Conservation (phyloP, 768 basidiomycete genomes). For the Tulasnella sp. region DNA sequence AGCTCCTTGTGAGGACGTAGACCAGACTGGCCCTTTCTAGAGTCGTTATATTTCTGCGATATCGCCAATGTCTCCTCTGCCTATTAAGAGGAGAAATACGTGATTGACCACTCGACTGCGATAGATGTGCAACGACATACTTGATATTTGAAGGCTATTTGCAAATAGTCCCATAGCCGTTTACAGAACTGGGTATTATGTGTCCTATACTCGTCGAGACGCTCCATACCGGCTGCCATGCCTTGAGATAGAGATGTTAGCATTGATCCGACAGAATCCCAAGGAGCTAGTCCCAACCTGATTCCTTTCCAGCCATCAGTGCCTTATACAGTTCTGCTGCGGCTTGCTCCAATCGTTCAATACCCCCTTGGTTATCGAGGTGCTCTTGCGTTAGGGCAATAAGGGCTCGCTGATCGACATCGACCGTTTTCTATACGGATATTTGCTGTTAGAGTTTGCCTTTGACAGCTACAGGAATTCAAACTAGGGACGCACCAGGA, state of each 20-base stretch:
- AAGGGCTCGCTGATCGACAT: constrained; percentile 73
- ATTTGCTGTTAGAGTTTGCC: not conserved
- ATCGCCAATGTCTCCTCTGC: not conserved
- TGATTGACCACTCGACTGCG: no score
- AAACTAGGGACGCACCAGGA: constrained; percentile 49
- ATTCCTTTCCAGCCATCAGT: constrained; percentile 77
- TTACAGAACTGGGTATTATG: constrained; percentile 91
- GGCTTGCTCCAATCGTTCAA: constrained; percentile 69
- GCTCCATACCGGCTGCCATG: constrained; percentile 95
- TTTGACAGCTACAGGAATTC: not conserved
- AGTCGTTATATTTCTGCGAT: not conserved
- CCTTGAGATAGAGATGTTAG: constrained; percentile 35
- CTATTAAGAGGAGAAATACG: no score
- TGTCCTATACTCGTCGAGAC: constrained; percentile 80
- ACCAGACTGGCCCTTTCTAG: constrained; percentile 40
- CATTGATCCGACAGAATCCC: not conserved
- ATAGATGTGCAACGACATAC: constrained; percentile 42
- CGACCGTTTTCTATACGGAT: constrained; percentile 68
- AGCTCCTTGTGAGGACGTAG: constrained; percentile 51
- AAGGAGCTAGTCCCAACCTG: constrained; percentile 40
- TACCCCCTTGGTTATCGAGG: constrained; percentile 64
- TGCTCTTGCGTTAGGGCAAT: constrained; percentile 79
- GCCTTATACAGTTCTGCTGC: constrained; percentile 91
- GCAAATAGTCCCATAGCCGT: constrained; percentile 76
- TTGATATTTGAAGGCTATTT: constrained; percentile 87